Base-by-base conservation (phyloP, 805 yeast genomes). In the Ogataea kodamae region DNA sequence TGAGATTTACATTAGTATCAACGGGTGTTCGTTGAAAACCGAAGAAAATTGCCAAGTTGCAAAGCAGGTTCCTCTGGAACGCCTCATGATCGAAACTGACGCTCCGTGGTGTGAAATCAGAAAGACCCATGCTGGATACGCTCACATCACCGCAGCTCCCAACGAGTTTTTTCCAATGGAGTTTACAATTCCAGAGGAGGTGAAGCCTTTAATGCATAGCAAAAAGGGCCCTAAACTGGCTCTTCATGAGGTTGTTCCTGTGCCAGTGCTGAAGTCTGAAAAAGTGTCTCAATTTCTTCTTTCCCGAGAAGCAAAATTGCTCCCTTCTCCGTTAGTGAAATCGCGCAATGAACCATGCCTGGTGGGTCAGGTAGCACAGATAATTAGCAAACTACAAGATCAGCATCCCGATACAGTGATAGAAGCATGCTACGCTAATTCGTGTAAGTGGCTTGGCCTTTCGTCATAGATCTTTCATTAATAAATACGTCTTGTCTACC, bases 21-120 rank as follows among this genome's bases (percentile, higher is more conserved):
- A 92, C 57, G 98, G 98, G 4, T 92, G 97, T 52, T 88, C 97
- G 2, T 69, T 92, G 45, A 83, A 81, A 51, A 76, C 85, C 0
- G 75, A 74, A 37, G 88, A 82, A 43, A 87, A 84, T 51, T 60
- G 88, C 9, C 67, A 69, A 17, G 87, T 80, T 15, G 86, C 80
- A 0, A 61, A 64, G 25, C 49, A 55, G 15, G 72, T 92, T n/a
- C 97, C 97, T 0, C 50, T 77, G 6, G 75, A 78, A 4, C 72
- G 68, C 49, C 57, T 92, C 25, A 60, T 90, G 70, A 72, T 92
- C 7, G 99, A 92, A 55, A 90, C 97, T 0, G 98, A 92, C 61
- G 88, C 97, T 3, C 98, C 99, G 1, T 92, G 98, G 98, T 92
- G 99, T 64, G 97, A 89, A 53, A 76, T 92, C 28, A 69, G 94